Conservation (phyloP, 768 basidiomycete genomes). For the Lactifluus hygrophoroides region DNA sequence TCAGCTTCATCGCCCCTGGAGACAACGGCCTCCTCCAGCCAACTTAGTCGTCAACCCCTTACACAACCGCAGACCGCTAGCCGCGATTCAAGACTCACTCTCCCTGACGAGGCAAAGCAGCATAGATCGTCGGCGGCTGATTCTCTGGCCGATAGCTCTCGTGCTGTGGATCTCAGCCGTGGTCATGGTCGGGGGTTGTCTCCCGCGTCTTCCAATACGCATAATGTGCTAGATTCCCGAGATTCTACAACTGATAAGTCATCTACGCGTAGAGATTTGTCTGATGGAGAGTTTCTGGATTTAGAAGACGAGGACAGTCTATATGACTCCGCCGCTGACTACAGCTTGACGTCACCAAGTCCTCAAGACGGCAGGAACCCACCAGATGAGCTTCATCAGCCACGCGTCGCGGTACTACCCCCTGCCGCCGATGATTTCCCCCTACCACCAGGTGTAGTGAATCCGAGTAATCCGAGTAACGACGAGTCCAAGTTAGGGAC, state of each 20-base stretch:
- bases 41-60: neutral
- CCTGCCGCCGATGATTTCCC: constrained; percentile 21
- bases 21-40: neutral
- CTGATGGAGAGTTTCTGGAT: constrained; percentile 55
- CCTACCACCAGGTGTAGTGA: constrained; percentile 14
- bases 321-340: constrained; percentile 34
- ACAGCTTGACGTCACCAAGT: constrained; percentile 23
- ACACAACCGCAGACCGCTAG: constrained; percentile 27
- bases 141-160: constrained; percentile 50
- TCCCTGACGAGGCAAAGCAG: constrained; percentile 69
- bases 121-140: constrained; percentile 65
- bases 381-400: constrained; percentile 15
- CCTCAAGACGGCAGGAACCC: constrained; percentile 15
- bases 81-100: constrained; percentile 60
- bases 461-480: constrained; percentile 1
- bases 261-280: constrained; percentile 18
- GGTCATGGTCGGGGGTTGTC: neutral
- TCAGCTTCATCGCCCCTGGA: constrained; percentile 1
- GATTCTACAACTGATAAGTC: constrained; percentile 17
- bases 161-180: constrained; percentile 20
- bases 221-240: constrained; percentile 5
- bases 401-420: neutral
- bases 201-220: constrained; percentile 4
- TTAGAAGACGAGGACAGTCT: constrained; percentile 43
- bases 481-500: constrained; percentile 1